Evolutionary conservation across 2,329 filamentous ascomycete species (phyloP).

Genomic region (Gnomoniopsis sp.): DNA sequence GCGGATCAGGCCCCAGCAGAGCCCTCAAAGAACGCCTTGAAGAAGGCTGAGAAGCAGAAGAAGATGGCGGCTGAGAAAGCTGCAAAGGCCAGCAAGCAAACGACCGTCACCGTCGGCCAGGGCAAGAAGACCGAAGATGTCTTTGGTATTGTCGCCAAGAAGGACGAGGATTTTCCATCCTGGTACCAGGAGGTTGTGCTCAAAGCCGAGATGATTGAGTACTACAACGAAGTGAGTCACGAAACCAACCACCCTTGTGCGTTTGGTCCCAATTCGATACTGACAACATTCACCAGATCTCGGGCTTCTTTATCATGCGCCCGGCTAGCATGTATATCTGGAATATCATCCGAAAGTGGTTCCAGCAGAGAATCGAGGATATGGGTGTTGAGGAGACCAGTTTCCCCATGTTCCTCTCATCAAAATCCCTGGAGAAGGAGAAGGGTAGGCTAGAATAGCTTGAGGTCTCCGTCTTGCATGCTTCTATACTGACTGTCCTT

Average conservation of each 20-base stretch:
- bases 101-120: constrained; percentile 47
- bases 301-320: constrained; percentile 94
- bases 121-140: constrained; percentile 64
- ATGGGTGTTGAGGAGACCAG: constrained; percentile 94
- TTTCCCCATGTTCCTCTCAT: constrained; percentile 93
- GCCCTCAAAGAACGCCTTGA: constrained; percentile 60
- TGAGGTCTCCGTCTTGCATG: not conserved
- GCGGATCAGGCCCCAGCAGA: constrained; percentile 27
- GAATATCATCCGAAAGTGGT: constrained; percentile 65
- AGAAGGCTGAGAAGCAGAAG: constrained; percentile 64
- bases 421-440: constrained; percentile 82
- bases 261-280: not conserved
- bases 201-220: constrained; percentile 97
- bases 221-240: constrained; percentile 57
- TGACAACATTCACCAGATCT: constrained; percentile 58
- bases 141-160: constrained; percentile 84
- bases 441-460: constrained; percentile 47
- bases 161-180: constrained; percentile 71
- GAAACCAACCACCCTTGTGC: not conserved
- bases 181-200: constrained; percentile 98
- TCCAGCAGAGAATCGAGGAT: constrained; percentile 73
- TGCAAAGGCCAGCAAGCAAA: constrained; percentile 58
- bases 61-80: constrained; percentile 60
- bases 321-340: constrained; percentile 65
- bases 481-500: not conserved